Evolutionary conservation across 768 basidiomycete genomes (phyloP).

Genomic region (Collybiopsis confluens): DNA sequence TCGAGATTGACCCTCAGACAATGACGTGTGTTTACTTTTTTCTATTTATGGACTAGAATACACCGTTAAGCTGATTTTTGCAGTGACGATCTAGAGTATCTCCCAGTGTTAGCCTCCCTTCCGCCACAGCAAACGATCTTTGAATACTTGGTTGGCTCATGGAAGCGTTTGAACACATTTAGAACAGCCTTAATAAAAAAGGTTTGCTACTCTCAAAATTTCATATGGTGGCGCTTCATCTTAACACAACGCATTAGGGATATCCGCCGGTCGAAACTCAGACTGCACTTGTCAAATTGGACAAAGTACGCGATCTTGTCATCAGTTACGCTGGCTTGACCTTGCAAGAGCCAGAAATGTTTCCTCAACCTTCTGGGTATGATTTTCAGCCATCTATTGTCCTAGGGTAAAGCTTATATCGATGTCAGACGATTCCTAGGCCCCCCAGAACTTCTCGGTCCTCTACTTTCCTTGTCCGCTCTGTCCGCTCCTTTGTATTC

Average conservation of each 20-base stretch:
- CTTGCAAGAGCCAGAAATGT: conserved; percentile 92
- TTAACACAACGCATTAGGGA: conserved; percentile 30
- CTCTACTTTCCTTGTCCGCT: conserved; percentile 72
- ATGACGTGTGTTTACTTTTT: conserved; percentile 53
- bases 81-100: conserved; percentile 74
- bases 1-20: conserved; percentile 70
- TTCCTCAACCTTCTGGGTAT: conserved; percentile 81
- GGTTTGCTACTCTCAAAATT: conserved; percentile 35
- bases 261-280: conserved; percentile 61
- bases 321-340: conserved; percentile 87
- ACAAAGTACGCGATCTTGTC: conserved; percentile 76
- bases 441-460: conserved; percentile 72
- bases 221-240: not conserved
- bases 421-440: conserved; percentile 62
- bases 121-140: conserved; percentile 77
- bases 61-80: not conserved
- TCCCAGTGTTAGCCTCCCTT: conserved; percentile 70
- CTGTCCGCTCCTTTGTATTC: conserved; percentile 63
- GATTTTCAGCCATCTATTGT: conserved; percentile 16
- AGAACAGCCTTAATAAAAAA: conserved; percentile 56
- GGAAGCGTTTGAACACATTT: conserved; percentile 76
- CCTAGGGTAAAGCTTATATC: not conserved
- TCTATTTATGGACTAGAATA: conserved; percentile 8
- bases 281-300: conserved; percentile 57
- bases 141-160: conserved; percentile 86